These are phyloP conservation scores for Aspergillus japonicus DNA, from an alignment of 2,329 filamentous ascomycete genomes.

Conservation along the genomic window DNA sequence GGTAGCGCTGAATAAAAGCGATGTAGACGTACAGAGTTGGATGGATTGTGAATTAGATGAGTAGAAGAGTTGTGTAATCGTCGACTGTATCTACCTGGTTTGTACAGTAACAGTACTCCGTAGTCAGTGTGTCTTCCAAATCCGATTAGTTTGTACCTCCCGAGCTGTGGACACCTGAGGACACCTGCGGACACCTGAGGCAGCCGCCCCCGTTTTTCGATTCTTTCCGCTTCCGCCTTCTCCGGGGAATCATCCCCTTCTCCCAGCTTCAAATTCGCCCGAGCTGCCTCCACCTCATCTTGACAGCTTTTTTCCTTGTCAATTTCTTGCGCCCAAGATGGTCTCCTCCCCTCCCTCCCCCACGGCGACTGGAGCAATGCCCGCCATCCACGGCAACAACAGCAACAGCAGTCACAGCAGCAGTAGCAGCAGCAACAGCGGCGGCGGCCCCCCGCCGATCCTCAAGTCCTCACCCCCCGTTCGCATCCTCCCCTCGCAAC, in stretches of 20 bases:
- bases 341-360: not conserved
- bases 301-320: not conserved
- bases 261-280: not conserved
- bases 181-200: not conserved
- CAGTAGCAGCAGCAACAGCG: not conserved
- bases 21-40: not conserved
- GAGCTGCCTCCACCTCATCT: not conserved
- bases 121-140: too few relatives aligned
- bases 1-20: not conserved
- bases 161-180: not conserved
- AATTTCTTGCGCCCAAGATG: not conserved
- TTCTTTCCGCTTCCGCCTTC: slow-evolving; percentile 1
- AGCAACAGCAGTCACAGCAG: not conserved
- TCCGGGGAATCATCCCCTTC: not conserved
- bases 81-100: not conserved
- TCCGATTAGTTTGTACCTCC: too few relatives aligned
- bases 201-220: not conserved
- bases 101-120: not conserved
- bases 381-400: not conserved
- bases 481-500: slow-evolving; percentile 47
- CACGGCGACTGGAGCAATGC: slow-evolving; percentile 5
- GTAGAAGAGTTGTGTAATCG: not conserved
- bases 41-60: too few relatives aligned
- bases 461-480: slow-evolving; percentile 40
- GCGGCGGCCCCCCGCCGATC: not conserved